Conservation (phyloP, 805 yeast species). For the Phaffomyces thermotolerans region DNA sequence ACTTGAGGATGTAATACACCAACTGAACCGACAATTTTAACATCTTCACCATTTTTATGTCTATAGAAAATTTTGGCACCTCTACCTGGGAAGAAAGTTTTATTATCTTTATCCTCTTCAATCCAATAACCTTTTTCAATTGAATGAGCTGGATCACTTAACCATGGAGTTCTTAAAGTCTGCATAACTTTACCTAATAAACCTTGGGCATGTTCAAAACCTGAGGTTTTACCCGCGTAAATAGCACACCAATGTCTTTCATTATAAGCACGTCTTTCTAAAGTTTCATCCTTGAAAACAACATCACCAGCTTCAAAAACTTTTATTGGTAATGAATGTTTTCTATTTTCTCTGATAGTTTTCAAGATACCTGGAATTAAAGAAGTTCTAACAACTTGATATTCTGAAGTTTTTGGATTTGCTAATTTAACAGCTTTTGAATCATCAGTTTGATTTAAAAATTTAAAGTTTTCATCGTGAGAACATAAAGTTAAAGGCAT, state of each 20-base stretch:
- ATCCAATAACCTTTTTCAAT: conserved; percentile 81
- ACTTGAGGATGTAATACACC: conserved; percentile 98
- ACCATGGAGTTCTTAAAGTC: conserved; percentile 86
- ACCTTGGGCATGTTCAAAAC: conserved; percentile 93
- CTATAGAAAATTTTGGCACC: conserved; percentile 85
- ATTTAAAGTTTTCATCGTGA: conserved; percentile 93
- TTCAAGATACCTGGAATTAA: conserved; percentile 90
- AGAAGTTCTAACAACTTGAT: conserved; percentile 95
- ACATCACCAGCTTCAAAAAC: conserved; percentile 96
- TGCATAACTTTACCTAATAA: conserved; percentile 91
- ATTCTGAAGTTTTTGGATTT: conserved; percentile 94
- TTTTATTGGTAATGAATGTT: conserved; percentile 88
- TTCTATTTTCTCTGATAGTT: conserved; percentile 92
- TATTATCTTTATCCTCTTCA: conserved; percentile 56
- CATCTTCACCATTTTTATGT: conserved; percentile 49
- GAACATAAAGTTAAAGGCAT: conserved; percentile 93
- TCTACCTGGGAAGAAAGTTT: conserved; percentile 93
- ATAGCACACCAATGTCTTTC: conserved; percentile 94
- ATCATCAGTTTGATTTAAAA: conserved; percentile 68
- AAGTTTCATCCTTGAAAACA: conserved; percentile 68
- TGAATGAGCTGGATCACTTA: conserved; percentile 39
- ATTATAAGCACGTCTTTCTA: conserved; percentile 87
- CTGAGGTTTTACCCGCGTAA: conserved; percentile 90
- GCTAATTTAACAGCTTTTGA: conserved; percentile 83
- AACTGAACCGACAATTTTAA: conserved; percentile 63